Evolutionary conservation across 179 eudicot genomes (phyloP).

Genomic region (Patellifolia procumbens): DNA sequence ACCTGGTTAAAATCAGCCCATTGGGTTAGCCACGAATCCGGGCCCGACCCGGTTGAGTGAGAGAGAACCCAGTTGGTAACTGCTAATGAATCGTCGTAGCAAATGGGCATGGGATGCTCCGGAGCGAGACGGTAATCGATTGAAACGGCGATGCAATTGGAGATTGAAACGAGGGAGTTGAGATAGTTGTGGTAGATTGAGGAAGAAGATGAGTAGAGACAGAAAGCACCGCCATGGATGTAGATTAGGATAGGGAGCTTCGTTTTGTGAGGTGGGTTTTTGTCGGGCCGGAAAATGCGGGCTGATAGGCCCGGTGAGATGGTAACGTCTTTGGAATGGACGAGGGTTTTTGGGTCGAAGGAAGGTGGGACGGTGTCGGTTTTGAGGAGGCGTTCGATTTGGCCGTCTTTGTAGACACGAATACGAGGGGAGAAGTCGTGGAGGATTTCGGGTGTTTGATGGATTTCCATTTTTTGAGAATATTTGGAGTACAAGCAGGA

Average conservation of each 20-base stretch:
- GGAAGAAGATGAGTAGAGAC: slow-evolving; percentile 35
- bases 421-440: slow-evolving; percentile 47
- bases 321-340: slow-evolving; percentile 37
- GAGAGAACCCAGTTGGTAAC: slow-evolving; percentile 36
- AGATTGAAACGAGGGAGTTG: slow-evolving; percentile 28
- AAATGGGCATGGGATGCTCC: slow-evolving; percentile 36
- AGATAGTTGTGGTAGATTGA: slow-evolving; percentile 33
- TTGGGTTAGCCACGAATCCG: slow-evolving; percentile 35
- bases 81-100: slow-evolving; percentile 38
- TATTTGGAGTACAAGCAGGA: no score
- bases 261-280: slow-evolving; percentile 5
- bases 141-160: slow-evolving; percentile 34
- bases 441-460: slow-evolving; percentile 24
- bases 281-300: slow-evolving; percentile 39
- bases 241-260: slow-evolving; percentile 40
- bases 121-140: slow-evolving; percentile 47
- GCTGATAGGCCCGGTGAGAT: slow-evolving; percentile 31
- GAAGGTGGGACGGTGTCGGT: slow-evolving; percentile 37
- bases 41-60: slow-evolving; percentile 18
- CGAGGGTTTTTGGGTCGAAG: slow-evolving; percentile 29
- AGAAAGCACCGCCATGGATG: slow-evolving; percentile 48
- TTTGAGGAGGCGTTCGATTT: slow-evolving; percentile 34
- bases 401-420: slow-evolving; percentile 43
- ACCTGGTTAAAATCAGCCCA: slow-evolving; percentile 31
- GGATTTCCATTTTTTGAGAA: slow-evolving; percentile 22